A percentile compares a stretch with the other conserved stretches of the same genome.
Evolutionary conservation across 2,329 filamentous ascomycete species (phyloP).

Genomic region (Colletotrichum ledebouriae): DNA sequence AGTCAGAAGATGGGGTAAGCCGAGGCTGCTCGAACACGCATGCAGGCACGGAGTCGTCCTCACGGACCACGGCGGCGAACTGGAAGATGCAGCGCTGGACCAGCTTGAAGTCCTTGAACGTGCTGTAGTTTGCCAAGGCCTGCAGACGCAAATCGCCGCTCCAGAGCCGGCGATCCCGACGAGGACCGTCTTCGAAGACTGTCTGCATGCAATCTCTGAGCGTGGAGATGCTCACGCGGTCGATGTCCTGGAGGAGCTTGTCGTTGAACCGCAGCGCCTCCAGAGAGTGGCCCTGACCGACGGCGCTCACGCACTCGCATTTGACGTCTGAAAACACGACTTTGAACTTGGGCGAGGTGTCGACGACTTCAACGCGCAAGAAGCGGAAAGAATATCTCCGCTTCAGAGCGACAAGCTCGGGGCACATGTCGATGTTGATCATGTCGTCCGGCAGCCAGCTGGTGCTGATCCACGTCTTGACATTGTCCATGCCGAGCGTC

Average conservation of each 20-base stretch:
- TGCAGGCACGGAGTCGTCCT: slow-evolving; percentile 51
- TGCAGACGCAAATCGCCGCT: slow-evolving; percentile 54
- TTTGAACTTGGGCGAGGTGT: slow-evolving; percentile 53
- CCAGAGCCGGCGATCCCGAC: slow-evolving; percentile 54
- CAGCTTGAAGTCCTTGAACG: slow-evolving; percentile 51
- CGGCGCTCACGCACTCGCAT: slow-evolving; percentile 49
- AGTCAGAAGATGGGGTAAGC: slow-evolving; percentile 49
- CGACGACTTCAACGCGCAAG: slow-evolving; percentile 51
- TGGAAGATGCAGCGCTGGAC: slow-evolving; percentile 54
- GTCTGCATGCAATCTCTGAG: slow-evolving; percentile 56
- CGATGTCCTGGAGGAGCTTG: slow-evolving; percentile 47
- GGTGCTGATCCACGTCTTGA: slow-evolving; percentile 55
- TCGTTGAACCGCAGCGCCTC: slow-evolving; percentile 42
- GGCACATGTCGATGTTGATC: slow-evolving; percentile 52
- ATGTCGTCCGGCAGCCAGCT: slow-evolving; percentile 54
- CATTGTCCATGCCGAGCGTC: slow-evolving; percentile 50
- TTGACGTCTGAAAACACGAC: slow-evolving; percentile 48
- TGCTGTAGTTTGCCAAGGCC: slow-evolving; percentile 53
- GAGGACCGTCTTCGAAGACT: slow-evolving; percentile 55
- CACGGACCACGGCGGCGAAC: slow-evolving; percentile 51
- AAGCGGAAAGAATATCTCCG: slow-evolving; percentile 52
- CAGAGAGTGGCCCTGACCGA: slow-evolving; percentile 43
- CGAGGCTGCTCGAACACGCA: slow-evolving; percentile 52
- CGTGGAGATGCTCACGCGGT: slow-evolving; percentile 50
- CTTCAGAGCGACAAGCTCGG: slow-evolving; percentile 48